Conservation (phyloP, 2,329 filamentous ascomycete species). For the Ilyonectria robusta region DNA sequence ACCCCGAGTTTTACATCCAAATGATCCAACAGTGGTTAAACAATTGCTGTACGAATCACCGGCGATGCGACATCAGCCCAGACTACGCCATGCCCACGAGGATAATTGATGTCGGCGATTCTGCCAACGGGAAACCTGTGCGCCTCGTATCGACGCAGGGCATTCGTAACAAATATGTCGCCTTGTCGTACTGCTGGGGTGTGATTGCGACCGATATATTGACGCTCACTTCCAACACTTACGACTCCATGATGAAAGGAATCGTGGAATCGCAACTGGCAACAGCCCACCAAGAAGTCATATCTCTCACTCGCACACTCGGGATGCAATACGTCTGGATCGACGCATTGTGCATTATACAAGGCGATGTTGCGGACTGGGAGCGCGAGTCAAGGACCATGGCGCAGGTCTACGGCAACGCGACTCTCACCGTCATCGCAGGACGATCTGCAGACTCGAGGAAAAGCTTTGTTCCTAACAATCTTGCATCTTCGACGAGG, state of each 20-base stretch:
- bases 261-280: background rate
- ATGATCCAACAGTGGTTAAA: background rate
- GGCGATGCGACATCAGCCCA: background rate
- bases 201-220: background rate
- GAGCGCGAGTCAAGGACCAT: constrained; percentile 31
- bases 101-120: background rate
- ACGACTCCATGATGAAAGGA: background rate
- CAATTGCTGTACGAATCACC: background rate
- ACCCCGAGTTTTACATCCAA: background rate
- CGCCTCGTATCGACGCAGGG: background rate
- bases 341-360: constrained; percentile 47
- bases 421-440: constrained; percentile 22
- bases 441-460: constrained; percentile 28
- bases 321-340: constrained; percentile 40
- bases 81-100: constrained; percentile 1
- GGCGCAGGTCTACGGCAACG: constrained; percentile 30
- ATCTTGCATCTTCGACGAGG: too few species aligned
- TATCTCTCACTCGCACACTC: constrained; percentile 4
- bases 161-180: constrained; percentile 1
- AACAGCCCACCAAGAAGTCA: constrained; percentile 6
- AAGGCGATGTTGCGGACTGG: constrained; percentile 43
- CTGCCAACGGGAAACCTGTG: background rate
- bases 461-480: constrained; percentile 17
- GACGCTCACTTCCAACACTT: background rate
- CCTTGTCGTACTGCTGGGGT: constrained; percentile 10